Base-by-base conservation (phyloP, 805 yeast species). In the Blastobotrys chiropterorum region DNA sequence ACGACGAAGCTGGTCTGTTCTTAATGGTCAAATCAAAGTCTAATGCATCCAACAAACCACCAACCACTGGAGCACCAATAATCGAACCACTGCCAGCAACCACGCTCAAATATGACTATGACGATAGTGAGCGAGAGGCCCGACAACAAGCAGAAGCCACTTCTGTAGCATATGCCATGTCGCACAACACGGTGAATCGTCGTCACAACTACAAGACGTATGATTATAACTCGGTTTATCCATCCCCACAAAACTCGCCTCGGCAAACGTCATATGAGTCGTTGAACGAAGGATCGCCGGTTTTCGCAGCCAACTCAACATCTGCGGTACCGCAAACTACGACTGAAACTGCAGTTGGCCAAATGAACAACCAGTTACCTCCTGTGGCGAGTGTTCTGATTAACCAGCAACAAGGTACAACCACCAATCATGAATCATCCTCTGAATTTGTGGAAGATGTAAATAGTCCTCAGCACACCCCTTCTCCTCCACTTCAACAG, bases 11-110 rank as follows among this genome's bases (percentile, higher is more conserved):
- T 13, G 90, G 90, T 1, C 76, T 85, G 59, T 84, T 82, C 67
- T 67, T 83, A 44, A 79, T 77, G 59, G 84, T 82, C 8, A 64
- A 72, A 19, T 65, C 74, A 1, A 60, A 67, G 2, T 64, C 72
- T 2, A 48, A 60, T 1, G 59, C 68, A 53, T 60, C 69, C 53
- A 21, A 39, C 20, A 43, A 44, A 3, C 50, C 39, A 15, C 26
- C 43, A 17, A 50, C 53, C 38, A 42, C 51, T 16, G 45, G 20
- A n/a, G 45, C 30, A 15, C 54, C 56, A 15, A 46, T 47, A 2
- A 90, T 90, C 56, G 89, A 88, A 38, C 73, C 81, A 44, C 70
- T 92, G 49, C 97, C 98, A 2, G 83, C 97, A 1, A 90, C 98
- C 0, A 82, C 88, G 0, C 76, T 92, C 51, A 90, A 90, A 64